These are phyloP conservation scores for Fusarium pseudocircinatum DNA, from an alignment of 2,329 filamentous ascomycete genomes.

Conservation along the genomic window DNA sequence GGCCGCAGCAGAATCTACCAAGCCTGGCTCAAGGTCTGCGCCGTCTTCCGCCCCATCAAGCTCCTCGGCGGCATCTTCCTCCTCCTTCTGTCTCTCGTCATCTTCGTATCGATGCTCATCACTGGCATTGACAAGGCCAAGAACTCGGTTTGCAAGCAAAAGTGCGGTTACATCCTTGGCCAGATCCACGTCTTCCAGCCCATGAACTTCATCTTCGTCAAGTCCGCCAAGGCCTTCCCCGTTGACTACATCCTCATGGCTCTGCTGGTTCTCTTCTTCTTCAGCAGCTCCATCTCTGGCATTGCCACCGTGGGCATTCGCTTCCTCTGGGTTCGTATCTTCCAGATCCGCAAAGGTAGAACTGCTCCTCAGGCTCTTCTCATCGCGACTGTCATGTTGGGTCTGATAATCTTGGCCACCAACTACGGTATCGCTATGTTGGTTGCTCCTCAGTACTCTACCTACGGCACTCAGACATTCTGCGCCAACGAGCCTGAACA, in stretches of 20 bases:
- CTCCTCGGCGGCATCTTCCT: slow-evolving; percentile 84
- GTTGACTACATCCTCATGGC: slow-evolving; percentile 93
- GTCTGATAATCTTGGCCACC: slow-evolving; percentile 86
- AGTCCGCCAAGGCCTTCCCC: slow-evolving; percentile 85
- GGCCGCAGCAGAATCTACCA: slow-evolving; percentile 78
- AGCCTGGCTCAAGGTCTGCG: slow-evolving; percentile 81
- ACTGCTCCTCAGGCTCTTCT: slow-evolving; percentile 93
- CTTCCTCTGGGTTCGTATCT: slow-evolving; percentile 94
- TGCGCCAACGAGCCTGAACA: slow-evolving; percentile 76
- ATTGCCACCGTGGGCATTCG: slow-evolving; percentile 90
- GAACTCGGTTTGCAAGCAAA: slow-evolving; percentile 90
- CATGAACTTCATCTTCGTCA: slow-evolving; percentile 83
- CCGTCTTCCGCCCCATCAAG: slow-evolving; percentile 87
- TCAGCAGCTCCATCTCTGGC: slow-evolving; percentile 86
- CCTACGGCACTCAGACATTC: slow-evolving; percentile 93
- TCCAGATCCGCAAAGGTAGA: slow-evolving; percentile 87
- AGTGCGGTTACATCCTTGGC: slow-evolving; percentile 91
- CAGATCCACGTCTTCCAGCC: slow-evolving; percentile 93
- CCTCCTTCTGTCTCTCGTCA: slow-evolving; percentile 75
- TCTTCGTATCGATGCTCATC: slow-evolving; percentile 93
- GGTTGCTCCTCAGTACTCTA: slow-evolving; percentile 94
- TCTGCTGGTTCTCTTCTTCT: slow-evolving; percentile 85
- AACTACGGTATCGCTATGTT: slow-evolving; percentile 95
- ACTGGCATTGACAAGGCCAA: slow-evolving; percentile 96
- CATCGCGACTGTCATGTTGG: slow-evolving; percentile 89